These are phyloP conservation scores for Ammopiptanthus mongolicus DNA, from an alignment of 306 rosid genomes.

Conservation along the genomic window DNA sequence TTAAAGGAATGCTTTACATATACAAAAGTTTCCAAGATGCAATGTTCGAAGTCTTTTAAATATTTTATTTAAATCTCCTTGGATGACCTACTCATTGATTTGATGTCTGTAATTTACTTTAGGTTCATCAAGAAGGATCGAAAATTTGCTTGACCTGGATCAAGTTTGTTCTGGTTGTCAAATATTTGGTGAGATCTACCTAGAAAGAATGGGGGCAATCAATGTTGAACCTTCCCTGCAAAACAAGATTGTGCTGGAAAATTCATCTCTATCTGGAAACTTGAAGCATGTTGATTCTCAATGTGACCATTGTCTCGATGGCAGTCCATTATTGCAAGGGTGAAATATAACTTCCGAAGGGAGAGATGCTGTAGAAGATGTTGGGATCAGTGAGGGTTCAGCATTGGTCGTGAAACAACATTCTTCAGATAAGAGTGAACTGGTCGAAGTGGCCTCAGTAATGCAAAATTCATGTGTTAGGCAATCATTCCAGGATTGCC, in stretches of 20 bases:
- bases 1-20: neutral
- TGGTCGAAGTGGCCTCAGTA: conserved; percentile 26
- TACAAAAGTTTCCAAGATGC: neutral
- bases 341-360: conserved; percentile 9
- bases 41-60: neutral
- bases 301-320: conserved; percentile 9
- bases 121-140: conserved; percentile 93
- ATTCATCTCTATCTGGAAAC: conserved; percentile 34
- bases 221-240: conserved; percentile 34
- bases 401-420: conserved; percentile 23
- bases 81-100: neutral
- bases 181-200: conserved; percentile 42
- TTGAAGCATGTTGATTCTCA: conserved; percentile 30
- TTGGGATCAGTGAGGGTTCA: conserved; percentile 19
- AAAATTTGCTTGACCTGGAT: conserved; percentile 67
- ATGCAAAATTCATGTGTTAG: conserved; percentile 32
- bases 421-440: conserved; percentile 12
- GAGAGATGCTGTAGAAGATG: conserved; percentile 20
- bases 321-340: conserved; percentile 25
- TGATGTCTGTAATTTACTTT: conserved; percentile 15
- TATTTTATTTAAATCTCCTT: conserved; percentile 2
- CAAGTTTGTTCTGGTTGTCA: conserved; percentile 51
- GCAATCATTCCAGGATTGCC: conserved; percentile 41
- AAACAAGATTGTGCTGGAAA: conserved; percentile 29
- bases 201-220: conserved; percentile 45